These are phyloP conservation scores for Helotiales sp. DNA, from an alignment of 2,329 filamentous ascomycete species.

Conservation along the genomic window DNA sequence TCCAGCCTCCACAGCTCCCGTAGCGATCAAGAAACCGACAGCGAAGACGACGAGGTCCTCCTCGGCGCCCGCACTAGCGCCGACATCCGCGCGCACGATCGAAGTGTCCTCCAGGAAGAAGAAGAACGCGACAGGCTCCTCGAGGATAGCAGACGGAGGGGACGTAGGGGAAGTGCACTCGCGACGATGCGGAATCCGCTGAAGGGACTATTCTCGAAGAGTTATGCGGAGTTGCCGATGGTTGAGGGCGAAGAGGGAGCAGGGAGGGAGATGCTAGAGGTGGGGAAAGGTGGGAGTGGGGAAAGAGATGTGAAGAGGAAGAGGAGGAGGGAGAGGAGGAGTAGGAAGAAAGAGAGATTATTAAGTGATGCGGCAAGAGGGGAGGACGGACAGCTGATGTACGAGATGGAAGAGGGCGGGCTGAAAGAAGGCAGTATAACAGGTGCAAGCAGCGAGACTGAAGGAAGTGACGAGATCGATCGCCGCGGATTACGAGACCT, in stretches of 20 bases:
- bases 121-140: constrained; percentile 71
- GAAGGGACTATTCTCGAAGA: constrained; percentile 45
- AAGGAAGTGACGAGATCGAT: constrained; percentile 64
- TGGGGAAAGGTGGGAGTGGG: constrained; percentile 10
- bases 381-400: constrained; percentile 80
- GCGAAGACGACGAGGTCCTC: constrained; percentile 74
- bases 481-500: constrained; percentile 54
- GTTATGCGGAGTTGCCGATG: constrained; percentile 38
- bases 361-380: constrained; percentile 60
- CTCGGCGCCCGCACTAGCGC: constrained; percentile 68
- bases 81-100: constrained; percentile 72
- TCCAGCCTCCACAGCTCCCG: constrained; percentile 65
- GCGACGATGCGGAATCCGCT: constrained; percentile 45
- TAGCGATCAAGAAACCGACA: constrained; percentile 76
- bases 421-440: constrained; percentile 70
- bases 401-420: constrained; percentile 85
- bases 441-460: constrained; percentile 64
- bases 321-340: constrained; percentile 53
- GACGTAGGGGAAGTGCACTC: constrained; percentile 42
- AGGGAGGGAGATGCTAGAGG: constrained; percentile 9
- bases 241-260: background rate
- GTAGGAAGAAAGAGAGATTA: constrained; percentile 57
- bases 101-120: constrained; percentile 74
- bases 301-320: constrained; percentile 50
- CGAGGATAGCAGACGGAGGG: constrained; percentile 53